Conservation (phyloP, 2,329 filamentous ascomycete genomes). For the Penicillium nordicum region DNA sequence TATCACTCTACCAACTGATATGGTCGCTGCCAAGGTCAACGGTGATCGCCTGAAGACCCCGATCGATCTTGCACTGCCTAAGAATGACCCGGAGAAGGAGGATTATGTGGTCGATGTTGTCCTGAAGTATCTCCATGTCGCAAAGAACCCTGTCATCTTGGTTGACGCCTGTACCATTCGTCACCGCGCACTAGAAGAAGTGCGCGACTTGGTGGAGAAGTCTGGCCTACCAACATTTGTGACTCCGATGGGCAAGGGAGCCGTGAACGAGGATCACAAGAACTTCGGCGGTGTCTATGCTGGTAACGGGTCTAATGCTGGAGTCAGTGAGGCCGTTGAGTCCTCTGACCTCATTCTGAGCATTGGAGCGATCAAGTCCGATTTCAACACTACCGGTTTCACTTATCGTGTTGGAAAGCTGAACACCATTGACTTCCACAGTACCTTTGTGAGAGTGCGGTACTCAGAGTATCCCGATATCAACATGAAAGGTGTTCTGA, state of each 20-base stretch:
- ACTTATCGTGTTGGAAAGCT: slow-evolving; percentile 76
- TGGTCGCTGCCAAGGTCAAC: slow-evolving; percentile 72
- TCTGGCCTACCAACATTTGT: slow-evolving; percentile 77
- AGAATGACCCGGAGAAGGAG: slow-evolving; percentile 68
- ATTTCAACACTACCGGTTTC: slow-evolving; percentile 64
- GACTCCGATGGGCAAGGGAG: slow-evolving; percentile 87
- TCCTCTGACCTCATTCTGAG: slow-evolving; percentile 42
- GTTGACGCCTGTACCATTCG: slow-evolving; percentile 81
- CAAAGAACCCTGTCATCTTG: slow-evolving; percentile 72
- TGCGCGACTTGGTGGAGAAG: slow-evolving; percentile 68
- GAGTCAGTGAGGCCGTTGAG: slow-evolving; percentile 40
- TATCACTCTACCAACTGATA: slow-evolving; percentile 77
- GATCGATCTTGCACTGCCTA: slow-evolving; percentile 62
- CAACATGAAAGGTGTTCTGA: slow-evolving; percentile 75
- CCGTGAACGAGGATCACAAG: slow-evolving; percentile 70
- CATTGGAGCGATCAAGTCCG: slow-evolving; percentile 46
- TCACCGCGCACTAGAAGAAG: slow-evolving; percentile 68
- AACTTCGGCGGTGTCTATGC: slow-evolving; percentile 82
- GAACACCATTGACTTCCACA: slow-evolving; percentile 80
- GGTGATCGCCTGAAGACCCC: slow-evolving; percentile 67
- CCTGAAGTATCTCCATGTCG: slow-evolving; percentile 66
- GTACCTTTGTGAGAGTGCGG: slow-evolving; percentile 66
- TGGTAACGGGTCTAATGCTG: slow-evolving; percentile 67
- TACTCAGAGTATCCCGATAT: slow-evolving; percentile 77
- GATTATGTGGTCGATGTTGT: slow-evolving; percentile 80